Evolutionary conservation across 768 basidiomycete species (phyloP).

Genomic region (Lentinula guzmanii): DNA sequence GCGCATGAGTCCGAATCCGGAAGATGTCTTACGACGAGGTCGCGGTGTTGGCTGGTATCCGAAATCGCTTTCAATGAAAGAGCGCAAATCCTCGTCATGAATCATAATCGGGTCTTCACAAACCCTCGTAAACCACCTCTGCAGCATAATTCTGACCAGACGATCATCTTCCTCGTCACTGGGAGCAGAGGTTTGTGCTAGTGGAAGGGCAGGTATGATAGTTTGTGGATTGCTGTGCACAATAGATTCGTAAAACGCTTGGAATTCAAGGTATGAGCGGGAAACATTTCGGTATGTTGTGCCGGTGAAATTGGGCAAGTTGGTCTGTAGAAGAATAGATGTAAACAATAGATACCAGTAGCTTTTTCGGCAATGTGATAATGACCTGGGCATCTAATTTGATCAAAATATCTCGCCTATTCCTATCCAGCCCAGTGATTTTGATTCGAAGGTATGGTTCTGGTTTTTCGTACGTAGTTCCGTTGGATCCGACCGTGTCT

Average conservation of each 20-base stretch:
- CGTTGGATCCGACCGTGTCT: constrained; percentile 59
- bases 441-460: constrained; percentile 87
- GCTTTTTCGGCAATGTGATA: constrained; percentile 4
- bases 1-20: constrained; percentile 72
- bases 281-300: constrained; percentile 91
- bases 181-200: constrained; percentile 94
- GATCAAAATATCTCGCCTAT: constrained; percentile 89
- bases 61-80: constrained; percentile 96
- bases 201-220: constrained; percentile 90
- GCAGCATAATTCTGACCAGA: constrained; percentile 89
- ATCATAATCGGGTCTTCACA: constrained; percentile 89
- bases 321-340: constrained; percentile 55
- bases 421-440: constrained; percentile 89
- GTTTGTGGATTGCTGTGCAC: constrained; percentile 92
- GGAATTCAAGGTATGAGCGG: constrained; percentile 92
- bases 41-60: constrained; percentile 86
- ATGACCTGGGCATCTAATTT: constrained; percentile 92
- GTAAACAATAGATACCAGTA: not conserved
- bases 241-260: constrained; percentile 87
- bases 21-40: constrained; percentile 62
- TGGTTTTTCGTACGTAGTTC: constrained; percentile 62
- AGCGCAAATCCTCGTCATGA: constrained; percentile 88
- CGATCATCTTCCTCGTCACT: constrained; percentile 99
- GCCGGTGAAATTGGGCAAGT: constrained; percentile 86
- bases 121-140: constrained; percentile 89